phyloP scores from a whole-genome alignment of 148 eudicot genomes.

The Nepenthes gracilis region DNA sequence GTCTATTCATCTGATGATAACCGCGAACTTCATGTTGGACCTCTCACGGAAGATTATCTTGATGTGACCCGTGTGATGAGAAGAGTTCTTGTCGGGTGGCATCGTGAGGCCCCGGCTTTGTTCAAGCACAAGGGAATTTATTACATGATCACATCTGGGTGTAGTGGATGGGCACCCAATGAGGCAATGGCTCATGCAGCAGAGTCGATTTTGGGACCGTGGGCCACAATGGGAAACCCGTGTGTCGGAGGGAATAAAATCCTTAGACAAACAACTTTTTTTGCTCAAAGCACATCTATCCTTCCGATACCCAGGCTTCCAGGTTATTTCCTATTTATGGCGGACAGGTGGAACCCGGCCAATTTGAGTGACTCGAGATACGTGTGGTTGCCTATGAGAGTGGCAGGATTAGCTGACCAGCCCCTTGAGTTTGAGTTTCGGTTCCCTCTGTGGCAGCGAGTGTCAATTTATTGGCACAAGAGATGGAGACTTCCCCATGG shows the following conservation, averaged over 20 bases:
- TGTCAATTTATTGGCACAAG: constrained; percentile 86
- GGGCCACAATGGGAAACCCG: constrained; percentile 92
- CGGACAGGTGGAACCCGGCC: constrained; percentile 92
- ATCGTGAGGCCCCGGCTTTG: constrained; percentile 89
- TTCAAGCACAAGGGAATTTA: constrained; percentile 80
- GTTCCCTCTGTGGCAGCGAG: constrained; percentile 89
- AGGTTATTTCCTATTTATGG: constrained; percentile 71
- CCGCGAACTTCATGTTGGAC: constrained; percentile 89
- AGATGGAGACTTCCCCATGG: constrained; percentile 75
- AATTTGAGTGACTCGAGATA: constrained; percentile 91
- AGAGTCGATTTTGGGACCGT: constrained; percentile 72
- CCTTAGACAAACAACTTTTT: constrained; percentile 67
- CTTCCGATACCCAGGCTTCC: constrained; percentile 68
- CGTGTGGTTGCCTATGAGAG: constrained; percentile 76
- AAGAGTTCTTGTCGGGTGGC: constrained; percentile 64
- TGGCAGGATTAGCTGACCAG: constrained; percentile 68
- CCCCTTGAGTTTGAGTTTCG: constrained; percentile 82
- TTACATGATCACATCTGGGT: constrained; percentile 96
- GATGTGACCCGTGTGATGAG: constrained; percentile 44
- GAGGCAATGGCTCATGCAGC: constrained; percentile 89
- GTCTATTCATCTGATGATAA: constrained; percentile 86
- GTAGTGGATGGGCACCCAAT: constrained; percentile 94
- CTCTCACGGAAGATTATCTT: constrained; percentile 66
- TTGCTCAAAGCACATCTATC: constrained; percentile 84
- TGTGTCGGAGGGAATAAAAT: constrained; percentile 73